These are phyloP conservation scores for Umbelopsis vinacea DNA, from an alignment of 192 early-diverging fungal species.

Conservation along the genomic window DNA sequence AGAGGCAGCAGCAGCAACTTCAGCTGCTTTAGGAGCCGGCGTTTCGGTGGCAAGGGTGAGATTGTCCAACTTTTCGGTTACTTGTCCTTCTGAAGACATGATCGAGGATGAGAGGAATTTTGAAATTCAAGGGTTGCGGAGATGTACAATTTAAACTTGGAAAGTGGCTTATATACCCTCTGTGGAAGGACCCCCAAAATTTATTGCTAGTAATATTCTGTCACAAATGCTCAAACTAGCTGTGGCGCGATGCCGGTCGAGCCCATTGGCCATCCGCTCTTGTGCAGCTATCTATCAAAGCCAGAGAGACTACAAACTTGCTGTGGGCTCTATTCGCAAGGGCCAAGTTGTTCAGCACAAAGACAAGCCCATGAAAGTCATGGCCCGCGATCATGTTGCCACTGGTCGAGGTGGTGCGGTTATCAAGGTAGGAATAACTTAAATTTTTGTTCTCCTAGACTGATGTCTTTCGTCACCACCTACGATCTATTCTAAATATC, in stretches of 20 bases:
- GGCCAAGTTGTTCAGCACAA: slow-evolving; percentile 74
- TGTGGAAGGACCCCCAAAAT: background rate
- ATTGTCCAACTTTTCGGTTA: slow-evolving; percentile 10
- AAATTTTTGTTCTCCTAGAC: slow-evolving; percentile 11
- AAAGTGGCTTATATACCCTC: background rate
- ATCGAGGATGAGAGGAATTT: background rate
- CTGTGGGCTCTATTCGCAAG: slow-evolving; percentile 58
- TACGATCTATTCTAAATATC: background rate
- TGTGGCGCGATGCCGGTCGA: slow-evolving; percentile 7
- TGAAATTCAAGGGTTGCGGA: background rate
- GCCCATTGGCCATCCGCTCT: background rate
- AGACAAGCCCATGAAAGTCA: slow-evolving; percentile 68
- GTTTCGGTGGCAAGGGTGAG: slow-evolving; percentile 12
- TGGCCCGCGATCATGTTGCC: slow-evolving; percentile 64
- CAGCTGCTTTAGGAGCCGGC: background rate
- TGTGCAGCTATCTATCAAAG: background rate
- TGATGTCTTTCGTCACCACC: background rate
- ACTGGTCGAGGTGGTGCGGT: slow-evolving; percentile 72
- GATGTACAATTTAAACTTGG: background rate
- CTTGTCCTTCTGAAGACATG: background rate
- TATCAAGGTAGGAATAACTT: slow-evolving; percentile 51
- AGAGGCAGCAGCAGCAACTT: slow-evolving; percentile 11
- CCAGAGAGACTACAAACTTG: slow-evolving; percentile 54
- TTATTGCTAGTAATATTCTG: background rate
- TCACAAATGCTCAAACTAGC: slow-evolving; percentile 15